Evolutionary conservation across 2,329 filamentous ascomycete species (phyloP), one percentile per base, ranked within the genome.

Genomic region (Phoma sp.): DNA sequence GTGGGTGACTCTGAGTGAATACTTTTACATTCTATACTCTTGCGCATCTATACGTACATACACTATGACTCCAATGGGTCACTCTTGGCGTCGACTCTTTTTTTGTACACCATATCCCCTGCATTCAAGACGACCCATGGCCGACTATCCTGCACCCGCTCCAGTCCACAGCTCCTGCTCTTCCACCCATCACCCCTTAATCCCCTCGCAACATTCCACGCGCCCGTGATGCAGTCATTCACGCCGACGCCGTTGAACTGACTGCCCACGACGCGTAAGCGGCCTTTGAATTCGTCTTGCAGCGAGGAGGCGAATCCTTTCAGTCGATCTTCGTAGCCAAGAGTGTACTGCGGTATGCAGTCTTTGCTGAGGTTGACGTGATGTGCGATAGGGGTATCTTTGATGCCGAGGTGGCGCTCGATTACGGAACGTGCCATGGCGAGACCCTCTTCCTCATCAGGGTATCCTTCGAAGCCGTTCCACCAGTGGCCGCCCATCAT

Each of bases 401-500:
- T 81, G 69, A 97, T 91, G 53, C 82, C 81, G 5, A 98, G 80
- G 67, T 98, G 93, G 17, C 92, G 83, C 57, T 83, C 77, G 1
- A 97, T 78, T 6, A 96, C 79, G 1, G 80, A 75, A 57, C 84
- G 84, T 28, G 93, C 92, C 83, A 93, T 89, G 5, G 76, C 70
- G 21, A 90, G 77, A 14, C 86, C 92, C 61, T 90, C 83, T 12
- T 87, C 80, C 57, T 87, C 81, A 43, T 83, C 78, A 0, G 92
- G 92, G 52, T 84, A 85, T 32, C 79, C 77, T 2, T 74, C 68
- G 78, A 83, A 86, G 53, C 79, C 83, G 71, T 92, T 83, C 91
- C 91, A 98, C 84, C 91, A 92, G 76, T 97, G 92, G 1, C 95
- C 95, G 54, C 95, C 95, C 51, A 99, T 80, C 87, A 99, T 96